A percentile compares a stretch with the other conserved stretches of the same genome.
These are phyloP conservation scores for Entomortierella chlamydospora DNA, from an alignment of 192 early-diverging fungal genomes.

Conservation along the genomic window DNA sequence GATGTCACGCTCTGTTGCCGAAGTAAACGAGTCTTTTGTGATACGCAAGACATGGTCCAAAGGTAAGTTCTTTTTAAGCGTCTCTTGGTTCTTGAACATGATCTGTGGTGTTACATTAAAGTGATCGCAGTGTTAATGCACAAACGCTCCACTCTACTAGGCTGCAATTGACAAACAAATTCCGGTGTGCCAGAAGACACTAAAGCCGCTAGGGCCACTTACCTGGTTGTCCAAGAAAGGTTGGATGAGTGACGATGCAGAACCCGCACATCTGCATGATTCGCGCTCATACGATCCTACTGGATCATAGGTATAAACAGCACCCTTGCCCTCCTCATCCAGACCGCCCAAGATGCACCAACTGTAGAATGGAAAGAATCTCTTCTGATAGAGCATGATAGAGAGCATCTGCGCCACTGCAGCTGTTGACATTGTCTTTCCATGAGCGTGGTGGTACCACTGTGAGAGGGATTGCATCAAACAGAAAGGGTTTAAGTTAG, in stretches of 20 bases:
- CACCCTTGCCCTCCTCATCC: conserved; percentile 89
- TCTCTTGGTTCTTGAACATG: conserved; percentile 76
- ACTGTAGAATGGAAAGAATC: conserved; percentile 98
- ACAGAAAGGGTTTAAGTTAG: neutral
- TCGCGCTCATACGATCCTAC: conserved; percentile 91
- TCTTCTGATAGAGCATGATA: conserved; percentile 88
- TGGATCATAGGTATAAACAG: conserved; percentile 93
- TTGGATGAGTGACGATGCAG: conserved; percentile 91
- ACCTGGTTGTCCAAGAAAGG: conserved; percentile 98
- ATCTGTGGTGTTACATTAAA: too few species aligned
- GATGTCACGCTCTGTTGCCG: conserved; percentile 98
- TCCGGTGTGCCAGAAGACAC: too few species aligned
- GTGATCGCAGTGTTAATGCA: too few species aligned
- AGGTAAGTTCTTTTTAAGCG: conserved; percentile 46
- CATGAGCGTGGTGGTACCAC: conserved; percentile 94
- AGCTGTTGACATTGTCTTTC: conserved; percentile 83
- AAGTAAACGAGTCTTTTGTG: conserved; percentile 95
- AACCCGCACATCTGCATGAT: conserved; percentile 80
- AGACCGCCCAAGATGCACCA: conserved; percentile 92
- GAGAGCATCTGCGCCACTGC: conserved; percentile 96
- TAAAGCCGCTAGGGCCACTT: conserved; percentile 16
- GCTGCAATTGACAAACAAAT: too few species aligned
- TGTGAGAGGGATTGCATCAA: conserved; percentile 41
- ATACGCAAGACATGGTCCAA: conserved; percentile 79
- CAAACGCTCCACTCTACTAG: too few species aligned